Conservation (phyloP, 768 basidiomycete genomes). For the Pisolithus marmoratus region DNA sequence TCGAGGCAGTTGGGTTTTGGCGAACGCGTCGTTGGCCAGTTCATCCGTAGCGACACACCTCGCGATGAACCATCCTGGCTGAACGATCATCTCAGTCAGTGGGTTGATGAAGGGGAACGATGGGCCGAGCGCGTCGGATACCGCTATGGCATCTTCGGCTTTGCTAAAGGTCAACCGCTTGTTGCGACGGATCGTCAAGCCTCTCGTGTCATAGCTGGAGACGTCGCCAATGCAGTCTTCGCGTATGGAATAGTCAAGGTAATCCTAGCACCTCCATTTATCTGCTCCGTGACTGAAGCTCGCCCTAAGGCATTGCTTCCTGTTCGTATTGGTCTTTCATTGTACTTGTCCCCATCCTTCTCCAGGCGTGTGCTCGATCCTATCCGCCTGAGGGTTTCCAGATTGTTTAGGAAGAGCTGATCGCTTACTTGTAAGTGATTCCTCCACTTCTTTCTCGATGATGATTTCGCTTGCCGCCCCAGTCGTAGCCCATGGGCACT, state of each 20-base stretch:
- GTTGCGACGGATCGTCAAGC: slow-evolving; percentile 5
- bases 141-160: slow-evolving; percentile 79
- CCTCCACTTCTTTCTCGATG: slow-evolving; percentile 21
- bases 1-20: slow-evolving; percentile 67
- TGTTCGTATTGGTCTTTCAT: slow-evolving; percentile 60
- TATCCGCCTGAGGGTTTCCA: slow-evolving; percentile 30
- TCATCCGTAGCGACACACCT: slow-evolving; percentile 20
- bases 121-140: slow-evolving; percentile 68
- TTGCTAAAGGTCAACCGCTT: slow-evolving; percentile 41
- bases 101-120: slow-evolving; percentile 74
- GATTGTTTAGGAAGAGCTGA: slow-evolving; percentile 11
- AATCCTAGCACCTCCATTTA: neutral
- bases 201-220: slow-evolving; percentile 52
- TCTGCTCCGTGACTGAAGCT: neutral
- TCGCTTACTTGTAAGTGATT: slow-evolving; percentile 29
- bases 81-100: slow-evolving; percentile 39
- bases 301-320: slow-evolving; percentile 64
- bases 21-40: slow-evolving; percentile 47
- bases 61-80: slow-evolving; percentile 32
- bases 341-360: slow-evolving; percentile 71
- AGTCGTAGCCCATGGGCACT: slow-evolving; percentile 58
- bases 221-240: slow-evolving; percentile 76
- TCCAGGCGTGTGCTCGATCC: slow-evolving; percentile 65
- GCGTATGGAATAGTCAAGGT: slow-evolving; percentile 83
- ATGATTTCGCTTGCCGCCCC: slow-evolving; percentile 73